Base-by-base conservation (phyloP, 2,329 filamentous ascomycete species). In the Bipolaris zeicola region DNA sequence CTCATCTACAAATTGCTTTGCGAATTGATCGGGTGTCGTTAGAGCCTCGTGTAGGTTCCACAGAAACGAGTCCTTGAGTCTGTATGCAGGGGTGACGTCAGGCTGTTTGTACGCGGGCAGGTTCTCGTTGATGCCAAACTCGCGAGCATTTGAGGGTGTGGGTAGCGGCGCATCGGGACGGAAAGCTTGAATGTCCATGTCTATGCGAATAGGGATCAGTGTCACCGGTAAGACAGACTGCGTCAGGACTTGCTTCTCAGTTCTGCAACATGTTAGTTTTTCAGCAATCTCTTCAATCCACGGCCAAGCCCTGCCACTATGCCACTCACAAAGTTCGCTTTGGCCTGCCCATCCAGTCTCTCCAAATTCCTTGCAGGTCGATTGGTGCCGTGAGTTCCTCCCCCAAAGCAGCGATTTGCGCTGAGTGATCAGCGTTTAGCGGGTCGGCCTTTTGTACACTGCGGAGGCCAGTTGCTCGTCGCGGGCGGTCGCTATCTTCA, bases 1-100 rank as follows among this genome's bases (percentile, higher is more conserved):
- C 73, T 99, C 95, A 63, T 96, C 91, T 1, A 96, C 93, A 64
- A 98, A 87, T 1, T 85, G 87, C 66, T 90, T 86, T n/a, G 95
- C 95, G 73, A 98, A 99, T 71, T 96, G 90, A 71, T 99, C 95
- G 0, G 95, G 96, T 0, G 95, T 99, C 49, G 93, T 90, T 56
- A 97, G 81, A 0, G 91, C 90, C 79, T 99, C 95, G 77, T 98
- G 94, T 13, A 99, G 83, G 69, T 99, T 99, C 95, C 95, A 99
- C 50, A 97, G 79, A 69, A 99, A 98, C n/a, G 91, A 89, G 68
- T 99, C 95, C 69, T 96, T 92, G 55, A 99, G 82, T 61, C 95
- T 87, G 77, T 92, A 97, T 3, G 91, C 89, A 0, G 92, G 87
- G 13, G 92, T 92, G 59, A 86, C 78, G 60, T 97, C 94, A 52